These are phyloP conservation scores for Neophaeococcomyces mojaviensis DNA, from an alignment of 2,329 filamentous ascomycete genomes.

Conservation along the genomic window DNA sequence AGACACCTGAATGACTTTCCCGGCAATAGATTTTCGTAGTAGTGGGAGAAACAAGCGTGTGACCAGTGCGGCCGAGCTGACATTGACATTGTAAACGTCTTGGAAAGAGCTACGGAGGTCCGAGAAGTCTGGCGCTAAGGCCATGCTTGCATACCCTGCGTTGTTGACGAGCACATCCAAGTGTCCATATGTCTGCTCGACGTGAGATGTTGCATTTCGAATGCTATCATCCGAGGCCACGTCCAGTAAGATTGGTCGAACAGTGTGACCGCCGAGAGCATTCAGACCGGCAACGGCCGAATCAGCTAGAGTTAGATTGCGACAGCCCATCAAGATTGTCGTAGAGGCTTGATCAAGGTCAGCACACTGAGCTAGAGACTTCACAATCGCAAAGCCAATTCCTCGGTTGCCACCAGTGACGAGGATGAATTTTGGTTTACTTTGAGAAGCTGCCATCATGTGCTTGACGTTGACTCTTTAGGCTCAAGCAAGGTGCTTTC, in stretches of 20 bases:
- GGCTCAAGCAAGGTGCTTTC: too few relatives aligned
- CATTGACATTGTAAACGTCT: constrained; percentile 30
- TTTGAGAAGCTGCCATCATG: too few relatives aligned
- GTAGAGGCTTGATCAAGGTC: neutral
- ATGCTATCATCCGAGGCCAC: constrained; percentile 8
- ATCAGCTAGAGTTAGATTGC: neutral
- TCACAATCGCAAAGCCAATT: constrained; percentile 12
- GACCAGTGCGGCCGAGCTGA: constrained; percentile 37
- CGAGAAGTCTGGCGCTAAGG: constrained; percentile 6
- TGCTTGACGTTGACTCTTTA: too few relatives aligned
- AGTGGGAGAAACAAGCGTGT: constrained; percentile 27
- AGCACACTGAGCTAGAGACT: constrained; percentile 7
- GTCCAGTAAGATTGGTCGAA: constrained; percentile 2
- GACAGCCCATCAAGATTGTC: constrained; percentile 12
- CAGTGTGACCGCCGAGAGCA: neutral
- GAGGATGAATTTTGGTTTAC: too few relatives aligned
- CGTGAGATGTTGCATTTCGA: neutral
- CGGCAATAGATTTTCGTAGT: constrained; percentile 21
- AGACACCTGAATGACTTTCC: constrained; percentile 30
- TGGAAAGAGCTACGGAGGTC: constrained; percentile 8
- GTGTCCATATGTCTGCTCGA: constrained; percentile 5
- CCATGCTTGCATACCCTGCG: constrained; percentile 18
- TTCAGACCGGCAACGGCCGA: constrained; percentile 4
- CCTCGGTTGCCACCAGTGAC: constrained; percentile 13
- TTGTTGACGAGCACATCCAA: constrained; percentile 30